Percentiles rank a stretch among this genome's conserved stretches.
These are phyloP conservation scores for Vaccinium darrowii DNA, from an alignment of 148 eudicot genomes.

Conservation along the genomic window DNA sequence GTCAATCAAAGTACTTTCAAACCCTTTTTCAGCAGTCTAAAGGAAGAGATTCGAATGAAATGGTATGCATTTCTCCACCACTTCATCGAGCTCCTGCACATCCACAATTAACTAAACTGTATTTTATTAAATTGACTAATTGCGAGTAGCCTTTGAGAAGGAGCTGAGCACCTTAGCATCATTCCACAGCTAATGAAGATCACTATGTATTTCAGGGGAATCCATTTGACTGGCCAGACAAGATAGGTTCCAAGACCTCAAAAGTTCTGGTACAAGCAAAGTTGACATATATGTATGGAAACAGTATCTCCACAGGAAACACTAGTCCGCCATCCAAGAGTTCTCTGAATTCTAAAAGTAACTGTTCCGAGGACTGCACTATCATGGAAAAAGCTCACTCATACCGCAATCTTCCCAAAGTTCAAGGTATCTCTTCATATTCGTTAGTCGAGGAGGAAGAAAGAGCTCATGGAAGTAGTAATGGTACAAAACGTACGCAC, in stretches of 20 bases:
- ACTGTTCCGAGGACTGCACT: conserved; percentile 46
- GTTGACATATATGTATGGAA: conserved; percentile 45
- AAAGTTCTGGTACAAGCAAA: conserved; percentile 45
- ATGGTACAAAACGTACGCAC: conserved; percentile 57
- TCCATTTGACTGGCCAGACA: conserved; percentile 40
- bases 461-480: conserved; percentile 37
- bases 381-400: conserved; percentile 45
- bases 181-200: conserved; percentile 2
- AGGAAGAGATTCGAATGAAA: conserved; percentile 28
- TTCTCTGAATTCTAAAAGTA: conserved; percentile 26
- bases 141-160: neutral
- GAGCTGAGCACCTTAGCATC: neutral
- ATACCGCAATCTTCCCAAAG: conserved; percentile 28
- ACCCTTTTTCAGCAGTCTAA: conserved; percentile 48
- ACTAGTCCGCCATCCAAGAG: conserved; percentile 24
- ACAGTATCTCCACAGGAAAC: conserved; percentile 31
- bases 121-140: neutral
- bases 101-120: neutral
- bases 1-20: conserved; percentile 65
- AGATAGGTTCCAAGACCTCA: conserved; percentile 36
- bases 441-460: conserved; percentile 54
- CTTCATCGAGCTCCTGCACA: neutral
- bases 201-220: conserved; percentile 40
- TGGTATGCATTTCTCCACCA: conserved; percentile 36
- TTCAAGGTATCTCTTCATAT: conserved; percentile 29